Evolutionary conservation across 768 basidiomycete species (phyloP), one percentile per base, ranked within the genome.

Genomic region (Suillus fuscotomentosus): DNA sequence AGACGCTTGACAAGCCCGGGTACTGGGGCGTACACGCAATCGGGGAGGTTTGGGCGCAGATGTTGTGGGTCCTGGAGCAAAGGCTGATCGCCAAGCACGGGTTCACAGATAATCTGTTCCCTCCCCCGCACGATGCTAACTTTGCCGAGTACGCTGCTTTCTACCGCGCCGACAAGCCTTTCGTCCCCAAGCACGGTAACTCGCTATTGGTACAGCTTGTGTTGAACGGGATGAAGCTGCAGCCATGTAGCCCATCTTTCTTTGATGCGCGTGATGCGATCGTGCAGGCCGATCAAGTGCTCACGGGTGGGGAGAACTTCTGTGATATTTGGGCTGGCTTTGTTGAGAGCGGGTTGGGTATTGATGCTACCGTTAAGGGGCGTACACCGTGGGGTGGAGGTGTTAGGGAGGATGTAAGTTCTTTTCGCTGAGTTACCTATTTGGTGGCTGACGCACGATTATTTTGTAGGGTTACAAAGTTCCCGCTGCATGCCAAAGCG

Each of bases 11-110:
- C 81, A 91, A 91, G 77, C 88, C 89, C 3, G 93, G 93, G 20
- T 96, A 96, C 82, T 97, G 93, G 89, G 93, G 94, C 42, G 95
- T 96, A 10, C 91, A 92, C 70, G 90, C 91, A 24, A 89, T 95
- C 66, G 95, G 95, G 51, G 95, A 97, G 77, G 96, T 99, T 61
- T 98, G 96, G 95, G 96, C 95, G 5, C 78, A 95, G 80, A 89
- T 94, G 31, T 88, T 95, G 61, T 95, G 91, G 91, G 83, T 94
- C 69, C 82, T 91, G 55, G 83, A 86, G 22, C 86, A 94, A 70
- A 77, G 81, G 27, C 78, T 98, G 41, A 91, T 97, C 71, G 78
- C 80, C 77, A 90, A 91, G 77, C 88, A 97, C 73, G 94, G 94
- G 0, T 97, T 86, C 83, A 82, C 85, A 20, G 84, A 88, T 15